These are phyloP conservation scores for Lonicera japonica DNA, from an alignment of 129 eudicot genomes.

Conservation along the genomic window DNA sequence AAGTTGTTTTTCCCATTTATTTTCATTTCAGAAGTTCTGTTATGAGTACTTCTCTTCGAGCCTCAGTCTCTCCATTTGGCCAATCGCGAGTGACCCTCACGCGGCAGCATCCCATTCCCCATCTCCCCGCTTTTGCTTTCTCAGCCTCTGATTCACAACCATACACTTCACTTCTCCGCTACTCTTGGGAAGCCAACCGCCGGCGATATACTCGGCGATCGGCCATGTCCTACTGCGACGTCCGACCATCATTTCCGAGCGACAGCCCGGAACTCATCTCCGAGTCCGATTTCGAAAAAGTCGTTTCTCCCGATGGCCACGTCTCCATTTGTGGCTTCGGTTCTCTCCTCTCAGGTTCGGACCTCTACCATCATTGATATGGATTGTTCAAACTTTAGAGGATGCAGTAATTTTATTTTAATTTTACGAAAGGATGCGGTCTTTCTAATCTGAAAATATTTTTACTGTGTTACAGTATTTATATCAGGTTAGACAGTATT, in stretches of 20 bases:
- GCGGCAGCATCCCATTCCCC: conserved; percentile 17
- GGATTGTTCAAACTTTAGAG: not conserved
- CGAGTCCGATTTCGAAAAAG: conserved; percentile 62
- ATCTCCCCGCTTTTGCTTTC: conserved; percentile 9
- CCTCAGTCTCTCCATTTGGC: not conserved
- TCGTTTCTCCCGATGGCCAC: conserved; percentile 59
- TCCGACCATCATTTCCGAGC: conserved; percentile 4
- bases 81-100: not conserved
- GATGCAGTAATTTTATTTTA: no score
- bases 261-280: conserved; percentile 42
- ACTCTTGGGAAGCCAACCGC: conserved; percentile 6
- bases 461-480: no score
- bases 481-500: no score
- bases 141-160: conserved; percentile 6
- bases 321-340: conserved; percentile 91
- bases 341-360: conserved; percentile 84
- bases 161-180: conserved; percentile 3
- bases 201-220: conserved; percentile 21
- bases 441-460: no score
- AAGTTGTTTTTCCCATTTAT: no score
- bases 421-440: no score
- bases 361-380: not conserved
- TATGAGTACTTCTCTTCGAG: not conserved
- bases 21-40: not conserved
- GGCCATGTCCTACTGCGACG: conserved; percentile 29